A percentile compares a stretch with the other conserved stretches of the same genome.
These are phyloP conservation scores for Penicillium psychrofluorescens DNA, from an alignment of 495 filamentous ascomycete species.

Conservation along the genomic window DNA sequence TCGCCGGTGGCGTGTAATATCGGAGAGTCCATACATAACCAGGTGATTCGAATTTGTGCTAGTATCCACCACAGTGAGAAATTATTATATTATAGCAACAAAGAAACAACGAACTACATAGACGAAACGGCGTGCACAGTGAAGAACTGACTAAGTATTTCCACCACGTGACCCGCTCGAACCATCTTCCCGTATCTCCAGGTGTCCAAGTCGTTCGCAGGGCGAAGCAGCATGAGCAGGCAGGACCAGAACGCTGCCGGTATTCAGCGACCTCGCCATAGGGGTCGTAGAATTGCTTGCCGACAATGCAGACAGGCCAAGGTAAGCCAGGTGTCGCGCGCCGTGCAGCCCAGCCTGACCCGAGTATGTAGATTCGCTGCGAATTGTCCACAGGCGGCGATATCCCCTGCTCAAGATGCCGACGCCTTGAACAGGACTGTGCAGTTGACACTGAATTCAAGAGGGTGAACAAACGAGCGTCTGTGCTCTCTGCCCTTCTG, in stretches of 20 bases:
- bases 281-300: slow-evolving; percentile 8
- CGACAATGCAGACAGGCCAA: slow-evolving; percentile 10
- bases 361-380: slow-evolving; percentile 7
- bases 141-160: too few relatives aligned
- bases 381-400: slow-evolving; percentile 4
- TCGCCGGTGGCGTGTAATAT: neutral
- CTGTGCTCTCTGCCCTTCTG: neutral
- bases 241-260: neutral
- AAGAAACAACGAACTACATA: too few relatives aligned
- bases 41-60: too few relatives aligned
- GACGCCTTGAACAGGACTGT: slow-evolving; percentile 5
- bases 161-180: too few relatives aligned
- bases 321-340: neutral
- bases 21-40: neutral
- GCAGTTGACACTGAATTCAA: slow-evolving; percentile 8
- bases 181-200: too few relatives aligned
- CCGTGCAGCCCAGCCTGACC: neutral
- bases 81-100: neutral
- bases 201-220: too few relatives aligned
- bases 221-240: neutral
- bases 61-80: neutral
- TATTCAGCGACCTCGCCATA: neutral
- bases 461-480: slow-evolving; percentile 9
- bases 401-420: slow-evolving; percentile 6
- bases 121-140: too few relatives aligned